phyloP scores from a whole-genome alignment of 129 eudicot species.

The Mikania micrantha region DNA sequence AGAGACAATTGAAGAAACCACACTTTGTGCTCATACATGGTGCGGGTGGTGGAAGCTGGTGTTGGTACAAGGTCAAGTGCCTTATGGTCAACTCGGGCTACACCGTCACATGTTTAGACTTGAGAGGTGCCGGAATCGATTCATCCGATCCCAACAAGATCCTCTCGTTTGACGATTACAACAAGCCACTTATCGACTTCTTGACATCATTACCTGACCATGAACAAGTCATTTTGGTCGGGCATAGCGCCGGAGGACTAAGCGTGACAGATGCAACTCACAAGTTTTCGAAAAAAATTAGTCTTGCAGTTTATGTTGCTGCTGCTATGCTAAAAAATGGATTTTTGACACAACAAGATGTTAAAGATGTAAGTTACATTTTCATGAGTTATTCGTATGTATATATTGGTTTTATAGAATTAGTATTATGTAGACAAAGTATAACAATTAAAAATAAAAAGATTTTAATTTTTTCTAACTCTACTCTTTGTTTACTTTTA shows the following conservation, averaged over 20 bases:
- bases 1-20: not conserved
- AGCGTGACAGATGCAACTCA: conserved; percentile 56
- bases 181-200: conserved; percentile 58
- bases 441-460: no score
- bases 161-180: conserved; percentile 47
- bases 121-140: conserved; percentile 50
- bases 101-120: conserved; percentile 55
- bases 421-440: no score
- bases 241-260: conserved; percentile 85
- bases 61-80: conserved; percentile 66
- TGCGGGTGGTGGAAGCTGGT: conserved; percentile 59
- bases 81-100: conserved; percentile 57
- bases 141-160: conserved; percentile 44
- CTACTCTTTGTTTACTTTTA: no score
- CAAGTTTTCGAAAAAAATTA: conserved; percentile 48
- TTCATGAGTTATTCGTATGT: no score
- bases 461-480: no score
- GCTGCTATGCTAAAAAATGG: conserved; percentile 82
- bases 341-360: conserved; percentile 36
- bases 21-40: conserved; percentile 80
- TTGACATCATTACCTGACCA: conserved; percentile 38
- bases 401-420: no score
- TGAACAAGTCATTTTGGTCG: conserved; percentile 72
- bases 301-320: conserved; percentile 52
- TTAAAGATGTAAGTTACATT: conserved; percentile 55